Base-by-base conservation (phyloP, 768 basidiomycete genomes). In the Mrakia blollopis region DNA sequence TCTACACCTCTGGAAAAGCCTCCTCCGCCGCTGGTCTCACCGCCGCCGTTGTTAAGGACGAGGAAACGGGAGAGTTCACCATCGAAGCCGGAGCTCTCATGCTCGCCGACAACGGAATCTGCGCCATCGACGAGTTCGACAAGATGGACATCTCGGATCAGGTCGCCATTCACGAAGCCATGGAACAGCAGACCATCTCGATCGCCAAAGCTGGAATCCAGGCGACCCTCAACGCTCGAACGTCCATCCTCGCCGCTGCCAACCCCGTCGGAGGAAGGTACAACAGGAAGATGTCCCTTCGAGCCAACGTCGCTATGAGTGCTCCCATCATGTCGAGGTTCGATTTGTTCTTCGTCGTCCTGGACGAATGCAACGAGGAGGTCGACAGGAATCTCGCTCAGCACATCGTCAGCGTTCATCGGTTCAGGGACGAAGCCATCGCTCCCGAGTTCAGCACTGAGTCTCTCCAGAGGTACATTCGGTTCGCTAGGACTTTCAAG, bases 61-160 rank as follows among this genome's bases (percentile, higher is more conserved):
- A 98, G 84, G 97, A 98, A 84, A 96, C 95, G 0, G 97, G 97
- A 21, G 97, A 99, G 82, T 99, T 98, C 85, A 98, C 97, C 0
- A 98, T 98, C 81, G 97, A 99, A 85, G 97, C 97, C 30, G 97
- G 97, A 69, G 97, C 97, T 6, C 88, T 99, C 80, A 98, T 99
- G 97, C 88, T 99, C 5, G 97, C 97, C 9, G 97, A 99, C 85
- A 98, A 98, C 80, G 97, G 97, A 11, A 98, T 98, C 82, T 99
- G 97, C 82, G 95, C 95, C n/a, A 99, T 99, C 81, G 97, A 99
- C 85, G 97, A 98, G 84, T 99, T 99, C 81, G 97, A 99, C 88
- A 99, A 99, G 85, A 99, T 99, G 97, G 96, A 98, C 83, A 90
- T 98, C 72, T 90, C 92, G 0, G 97, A 98, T 83, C 97, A 98